Evolutionary conservation across 768 basidiomycete species (phyloP), one percentile per base, ranked within the genome.

Genomic region (Pleurotus pulmonarius): DNA sequence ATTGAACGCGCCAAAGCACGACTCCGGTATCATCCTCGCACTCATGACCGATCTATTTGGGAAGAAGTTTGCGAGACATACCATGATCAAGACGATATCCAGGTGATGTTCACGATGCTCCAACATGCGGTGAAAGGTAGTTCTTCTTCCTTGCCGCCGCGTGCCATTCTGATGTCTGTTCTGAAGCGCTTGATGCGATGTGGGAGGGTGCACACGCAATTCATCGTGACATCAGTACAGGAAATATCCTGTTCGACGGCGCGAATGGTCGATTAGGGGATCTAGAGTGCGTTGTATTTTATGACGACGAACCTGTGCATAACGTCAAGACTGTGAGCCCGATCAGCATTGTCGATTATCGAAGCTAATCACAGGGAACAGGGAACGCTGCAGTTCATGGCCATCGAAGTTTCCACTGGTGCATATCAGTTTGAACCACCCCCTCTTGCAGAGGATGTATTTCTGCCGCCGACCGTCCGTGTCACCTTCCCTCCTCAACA

Each of bases 161-260:
- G 15, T 34, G 29, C 9, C 9, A 13, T 51, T 43, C 39, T 49
- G 16, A 29, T 24, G 18, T 16, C 25, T 48, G 38, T n/a, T 9
- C 3, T 26, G 22, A 26, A 63, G 61, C 46, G 9, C 60, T 60
- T 4, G 11, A 58, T n/a, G 25, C 38, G 18, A 18, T 63, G 40
- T 53, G 46, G 25, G 29, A 20, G 6, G 20, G 16, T 38, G 38
- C 46, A 18, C 53, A 56, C 18, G 60, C 46, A 20, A 47, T 63
- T 39, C 61, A 63, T 54, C 54, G 61, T 5, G 61, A 63, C 40
- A 52, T 63, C 16, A 63, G 61, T 25, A 49, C 53, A 8, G 61
- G 57, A 24, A 63, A 63, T 48, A 54, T 53, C 8, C n/a, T 61
- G 13, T 56, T 49, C 34, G 44, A 40, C 26, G 34, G 43, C 43